phyloP scores from a whole-genome alignment of 2,329 filamentous ascomycete species.

The Drechmeria coniospora region DNA sequence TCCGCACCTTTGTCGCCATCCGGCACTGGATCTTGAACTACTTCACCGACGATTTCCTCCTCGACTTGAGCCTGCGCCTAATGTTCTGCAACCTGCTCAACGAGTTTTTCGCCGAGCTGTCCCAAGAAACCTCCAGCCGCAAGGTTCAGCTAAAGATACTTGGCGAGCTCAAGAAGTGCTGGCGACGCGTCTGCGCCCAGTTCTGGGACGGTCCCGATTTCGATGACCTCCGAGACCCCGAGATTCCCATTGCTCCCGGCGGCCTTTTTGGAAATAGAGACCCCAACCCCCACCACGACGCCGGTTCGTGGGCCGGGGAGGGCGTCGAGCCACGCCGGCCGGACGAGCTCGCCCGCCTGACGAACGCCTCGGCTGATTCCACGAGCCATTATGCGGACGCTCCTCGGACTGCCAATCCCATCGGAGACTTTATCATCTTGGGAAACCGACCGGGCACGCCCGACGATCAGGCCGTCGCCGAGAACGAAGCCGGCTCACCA shows the following conservation, averaged over 20 bases:
- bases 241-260: conserved; percentile 58
- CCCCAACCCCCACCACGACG: conserved; percentile 35
- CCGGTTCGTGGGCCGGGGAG: conserved; percentile 35
- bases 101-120: conserved; percentile 40
- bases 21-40: conserved; percentile 98
- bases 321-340: conserved; percentile 28
- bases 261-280: conserved; percentile 51
- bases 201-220: conserved; percentile 74
- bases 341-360: conserved; percentile 21
- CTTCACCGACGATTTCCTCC: conserved; percentile 84
- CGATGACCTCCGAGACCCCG: conserved; percentile 42
- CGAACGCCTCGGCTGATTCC: conserved; percentile 9
- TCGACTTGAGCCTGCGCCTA: conserved; percentile 55
- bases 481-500: conserved; percentile 26
- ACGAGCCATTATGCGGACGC: conserved; percentile 26
- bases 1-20: conserved; percentile 86
- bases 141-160: conserved; percentile 67
- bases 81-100: conserved; percentile 76
- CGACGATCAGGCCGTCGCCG: conserved; percentile 14
- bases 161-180: conserved; percentile 90
- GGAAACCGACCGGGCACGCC: conserved; percentile 32
- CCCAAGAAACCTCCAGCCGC: conserved; percentile 23
- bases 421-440: conserved; percentile 28
- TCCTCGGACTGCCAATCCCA: conserved; percentile 28
- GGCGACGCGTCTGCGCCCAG: conserved; percentile 75